Evolutionary conservation across 2,329 filamentous ascomycete species (phyloP).

Genomic region (Hypoxylon sp.): DNA sequence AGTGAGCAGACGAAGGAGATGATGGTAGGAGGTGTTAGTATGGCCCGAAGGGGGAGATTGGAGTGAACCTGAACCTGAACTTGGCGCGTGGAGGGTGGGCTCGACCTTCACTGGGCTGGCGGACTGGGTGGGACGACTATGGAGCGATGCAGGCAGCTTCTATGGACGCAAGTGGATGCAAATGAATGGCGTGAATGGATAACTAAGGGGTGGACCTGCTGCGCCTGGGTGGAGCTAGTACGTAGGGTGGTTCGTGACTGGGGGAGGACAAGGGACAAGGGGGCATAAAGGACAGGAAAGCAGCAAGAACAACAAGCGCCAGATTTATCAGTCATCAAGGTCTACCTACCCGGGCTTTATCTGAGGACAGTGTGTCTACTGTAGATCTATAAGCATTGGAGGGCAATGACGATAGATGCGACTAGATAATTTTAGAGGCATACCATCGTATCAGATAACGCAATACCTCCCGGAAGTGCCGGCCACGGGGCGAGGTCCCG

Average conservation of each 20-base stretch:
- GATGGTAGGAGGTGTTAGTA: slow-evolving; percentile 42
- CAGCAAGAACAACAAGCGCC: slow-evolving; percentile 14
- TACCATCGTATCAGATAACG: slow-evolving; percentile 45
- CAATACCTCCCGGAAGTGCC: slow-evolving; percentile 32
- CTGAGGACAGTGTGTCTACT: slow-evolving; percentile 29
- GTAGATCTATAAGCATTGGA: slow-evolving; percentile 43
- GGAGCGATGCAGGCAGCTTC: slow-evolving; percentile 50
- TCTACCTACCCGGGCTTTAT: slow-evolving; percentile 2
- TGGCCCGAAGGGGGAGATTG: slow-evolving; percentile 41
- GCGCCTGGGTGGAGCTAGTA: slow-evolving; percentile 33
- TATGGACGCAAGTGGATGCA: too few species aligned
- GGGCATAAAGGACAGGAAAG: slow-evolving; percentile 20
- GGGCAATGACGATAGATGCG: slow-evolving; percentile 42
- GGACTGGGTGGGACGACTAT: slow-evolving; percentile 52
- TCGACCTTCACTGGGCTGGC: slow-evolving; percentile 41
- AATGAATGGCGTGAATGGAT: slow-evolving; percentile 45
- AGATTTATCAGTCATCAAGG: slow-evolving; percentile 16
- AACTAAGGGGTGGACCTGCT: slow-evolving; percentile 33
- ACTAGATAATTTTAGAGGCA: slow-evolving; percentile 31
- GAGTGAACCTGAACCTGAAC: slow-evolving; percentile 33
- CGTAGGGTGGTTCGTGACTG: slow-evolving; percentile 34
- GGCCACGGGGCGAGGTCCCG: slow-evolving; percentile 11
- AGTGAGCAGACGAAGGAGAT: slow-evolving; percentile 42
- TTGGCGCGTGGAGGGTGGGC: slow-evolving; percentile 39
- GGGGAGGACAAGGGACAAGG: slow-evolving; percentile 20